phyloP scores from a whole-genome alignment of 2,329 filamentous ascomycete species.

The Lachnellula hyalina region DNA sequence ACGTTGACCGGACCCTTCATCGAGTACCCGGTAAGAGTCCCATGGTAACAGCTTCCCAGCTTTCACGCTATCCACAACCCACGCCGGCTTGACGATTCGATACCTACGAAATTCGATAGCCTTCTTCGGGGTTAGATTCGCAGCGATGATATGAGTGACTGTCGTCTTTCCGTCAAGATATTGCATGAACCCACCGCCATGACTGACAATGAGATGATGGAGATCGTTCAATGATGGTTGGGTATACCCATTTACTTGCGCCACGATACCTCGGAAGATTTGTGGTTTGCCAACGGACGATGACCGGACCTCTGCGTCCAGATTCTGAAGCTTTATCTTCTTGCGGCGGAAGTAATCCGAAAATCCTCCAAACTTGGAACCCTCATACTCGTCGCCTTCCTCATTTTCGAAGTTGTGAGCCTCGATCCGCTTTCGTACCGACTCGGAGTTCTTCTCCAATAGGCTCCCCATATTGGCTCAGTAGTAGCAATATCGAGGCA shows the following conservation, averaged over 20 bases:
- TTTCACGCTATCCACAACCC: conserved; percentile 85
- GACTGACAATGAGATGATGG: conserved; percentile 78
- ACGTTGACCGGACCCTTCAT: conserved; percentile 79
- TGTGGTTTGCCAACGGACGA: conserved; percentile 64
- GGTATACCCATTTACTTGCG: conserved; percentile 92
- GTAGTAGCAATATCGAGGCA: background rate
- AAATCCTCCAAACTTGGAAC: conserved; percentile 83
- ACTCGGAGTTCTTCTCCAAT: conserved; percentile 58
- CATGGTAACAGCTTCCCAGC: conserved; percentile 80
- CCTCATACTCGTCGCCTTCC: conserved; percentile 84
- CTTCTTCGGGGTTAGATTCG: conserved; percentile 87
- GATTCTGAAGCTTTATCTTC: conserved; percentile 94
- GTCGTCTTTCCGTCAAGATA: conserved; percentile 93
- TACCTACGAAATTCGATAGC: conserved; percentile 81
- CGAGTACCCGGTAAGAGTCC: conserved; percentile 77
- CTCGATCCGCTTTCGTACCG: conserved; percentile 57
- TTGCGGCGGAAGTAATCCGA: conserved; percentile 90
- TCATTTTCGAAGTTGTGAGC: conserved; percentile 71
- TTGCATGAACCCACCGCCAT: conserved; percentile 93
- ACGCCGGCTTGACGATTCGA: conserved; percentile 88
- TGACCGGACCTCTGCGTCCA: conserved; percentile 75
- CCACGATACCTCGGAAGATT: conserved; percentile 87
- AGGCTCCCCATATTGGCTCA: conserved; percentile 48
- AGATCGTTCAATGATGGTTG: conserved; percentile 88
- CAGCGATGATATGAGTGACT: conserved; percentile 93